Evolutionary conservation across 2,329 filamentous ascomycete species (phyloP), one percentile per base, ranked within the genome.

Genomic region (Aspergillus neoniger): DNA sequence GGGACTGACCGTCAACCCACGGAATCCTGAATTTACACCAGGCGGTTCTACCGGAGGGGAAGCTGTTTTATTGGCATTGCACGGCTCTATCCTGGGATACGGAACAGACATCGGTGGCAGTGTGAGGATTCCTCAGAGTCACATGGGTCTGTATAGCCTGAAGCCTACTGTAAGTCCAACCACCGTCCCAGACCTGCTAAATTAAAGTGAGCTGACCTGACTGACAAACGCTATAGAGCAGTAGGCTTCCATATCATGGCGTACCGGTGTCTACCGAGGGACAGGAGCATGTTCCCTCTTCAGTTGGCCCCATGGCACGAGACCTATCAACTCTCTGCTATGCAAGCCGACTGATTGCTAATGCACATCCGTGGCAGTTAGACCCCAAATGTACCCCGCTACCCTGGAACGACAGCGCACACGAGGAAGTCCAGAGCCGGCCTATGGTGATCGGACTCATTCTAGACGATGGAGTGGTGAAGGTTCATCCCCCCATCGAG

Each of bases 201-300:
- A 4, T 8, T 28, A 7, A 32, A 30, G 15, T 55, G 23, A 80
- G 75, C 61, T 80, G 23, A 80, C 76, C 61, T 80, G 80, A 62
- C 80, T 56, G n/a, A 44, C 15, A 32, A 30, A 39, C n/a, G 7
- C 23, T 21, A 53, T 32, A 87, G 84, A 87, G 82, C 63, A 77
- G 79, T 2, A 80, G 86, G 5, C 69, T 88, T 0, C 85, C 86
- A 0, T 88, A 88, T 54, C 69, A 79, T 12, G 85, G 85, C 0
- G 83, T 86, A 0, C 79, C 84, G 0, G 86, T 88, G 0, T 87
- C 85, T 0, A 87, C 83, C 0, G 85, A 88, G 43, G 85, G 86
- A 36, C 86, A 88, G 66, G 84, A 88, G 58, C 85, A 88, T 70
- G 83, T 88, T 0, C 86, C 86, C 1, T 88, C 86, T 0, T 80